Conservation (phyloP, 345 rosid genomes). For the Salix koriyanagi region DNA sequence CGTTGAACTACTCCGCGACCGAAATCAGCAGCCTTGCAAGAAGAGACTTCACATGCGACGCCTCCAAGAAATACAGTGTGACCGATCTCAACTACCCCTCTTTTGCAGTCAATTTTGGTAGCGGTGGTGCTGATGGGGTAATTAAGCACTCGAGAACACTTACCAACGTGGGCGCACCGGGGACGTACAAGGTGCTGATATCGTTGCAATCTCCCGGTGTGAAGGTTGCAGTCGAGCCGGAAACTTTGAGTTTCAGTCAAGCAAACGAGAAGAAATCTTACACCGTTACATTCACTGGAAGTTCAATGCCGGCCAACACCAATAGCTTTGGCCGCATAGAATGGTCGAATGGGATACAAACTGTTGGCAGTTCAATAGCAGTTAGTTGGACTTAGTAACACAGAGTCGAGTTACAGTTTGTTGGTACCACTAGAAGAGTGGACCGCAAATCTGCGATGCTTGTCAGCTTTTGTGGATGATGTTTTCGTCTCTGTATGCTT, state of each 20-base stretch:
- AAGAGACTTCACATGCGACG: slow-evolving; percentile 14
- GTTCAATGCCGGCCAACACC: slow-evolving; percentile 34
- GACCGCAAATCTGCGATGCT: neutral
- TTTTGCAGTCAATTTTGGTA: slow-evolving; percentile 20
- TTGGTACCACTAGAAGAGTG: slow-evolving; percentile 1
- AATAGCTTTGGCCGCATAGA: slow-evolving; percentile 26
- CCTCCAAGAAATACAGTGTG: slow-evolving; percentile 13
- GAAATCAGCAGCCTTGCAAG: slow-evolving; percentile 21
- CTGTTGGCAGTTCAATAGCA: slow-evolving; percentile 26
- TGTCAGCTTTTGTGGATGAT: slow-evolving; percentile 4
- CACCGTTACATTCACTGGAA: slow-evolving; percentile 59
- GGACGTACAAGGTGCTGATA: slow-evolving; percentile 44
- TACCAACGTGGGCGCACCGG: slow-evolving; percentile 24
- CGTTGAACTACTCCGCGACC: slow-evolving; percentile 21
- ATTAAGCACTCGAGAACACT: slow-evolving; percentile 41
- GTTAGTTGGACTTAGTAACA: slow-evolving; percentile 55
- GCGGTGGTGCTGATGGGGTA: slow-evolving; percentile 11
- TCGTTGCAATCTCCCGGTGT: slow-evolving; percentile 36
- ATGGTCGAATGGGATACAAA: slow-evolving; percentile 29
- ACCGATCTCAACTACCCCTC: slow-evolving; percentile 30
- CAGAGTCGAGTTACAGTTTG: too few relatives aligned
- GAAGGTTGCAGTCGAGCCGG: slow-evolving; percentile 64
- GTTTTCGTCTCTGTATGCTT: too few relatives aligned
- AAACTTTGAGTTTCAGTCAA: slow-evolving; percentile 44
- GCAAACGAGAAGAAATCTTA: slow-evolving; percentile 64